Conservation (phyloP, 371 early-diverging fungal genomes). For the Smittium culicis region DNA sequence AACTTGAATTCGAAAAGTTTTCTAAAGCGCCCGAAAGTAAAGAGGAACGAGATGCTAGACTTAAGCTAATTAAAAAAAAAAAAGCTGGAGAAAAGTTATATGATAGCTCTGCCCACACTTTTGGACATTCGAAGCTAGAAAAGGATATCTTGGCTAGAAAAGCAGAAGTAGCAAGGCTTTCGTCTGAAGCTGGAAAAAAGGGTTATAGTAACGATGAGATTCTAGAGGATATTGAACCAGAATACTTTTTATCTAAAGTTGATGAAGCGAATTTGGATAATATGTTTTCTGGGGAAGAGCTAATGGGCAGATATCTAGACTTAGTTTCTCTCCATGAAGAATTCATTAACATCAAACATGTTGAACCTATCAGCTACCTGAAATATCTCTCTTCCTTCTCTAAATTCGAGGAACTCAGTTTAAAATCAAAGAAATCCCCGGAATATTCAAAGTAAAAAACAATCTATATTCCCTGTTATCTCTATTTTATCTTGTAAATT, state of each 20-base stretch:
- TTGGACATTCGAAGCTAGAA: conserved; percentile 6
- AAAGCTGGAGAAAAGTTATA: conserved; percentile 7
- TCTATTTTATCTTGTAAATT: conserved; percentile 6
- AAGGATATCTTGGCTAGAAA: conserved; percentile 9
- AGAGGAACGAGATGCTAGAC: conserved; percentile 38
- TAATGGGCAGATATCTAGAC: conserved; percentile 73
- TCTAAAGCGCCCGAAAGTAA: conserved; percentile 37
- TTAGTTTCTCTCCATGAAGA: conserved; percentile 55
- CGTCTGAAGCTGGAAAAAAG: neutral
- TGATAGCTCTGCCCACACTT: conserved; percentile 8
- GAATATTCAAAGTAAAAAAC: conserved; percentile 14
- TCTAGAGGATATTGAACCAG: conserved; percentile 1
- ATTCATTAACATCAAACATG: conserved; percentile 68
- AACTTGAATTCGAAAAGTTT: conserved; percentile 54
- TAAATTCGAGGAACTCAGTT: conserved; percentile 18
- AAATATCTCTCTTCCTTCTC: conserved; percentile 60
- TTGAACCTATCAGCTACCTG: conserved; percentile 60
- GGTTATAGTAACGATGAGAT: neutral
- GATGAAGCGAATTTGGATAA: conserved; percentile 50
- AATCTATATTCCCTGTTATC: conserved; percentile 40
- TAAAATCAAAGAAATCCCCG: neutral
- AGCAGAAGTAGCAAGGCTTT: neutral
- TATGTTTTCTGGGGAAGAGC: conserved; percentile 86
- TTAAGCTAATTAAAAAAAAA: conserved; percentile 6
- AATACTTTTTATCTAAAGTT: conserved; percentile 15